Percentiles rank a stretch among this genome's conserved stretches.
Evolutionary conservation across 345 rosid genomes (phyloP).

Genomic region (Clarkia xantiana): DNA sequence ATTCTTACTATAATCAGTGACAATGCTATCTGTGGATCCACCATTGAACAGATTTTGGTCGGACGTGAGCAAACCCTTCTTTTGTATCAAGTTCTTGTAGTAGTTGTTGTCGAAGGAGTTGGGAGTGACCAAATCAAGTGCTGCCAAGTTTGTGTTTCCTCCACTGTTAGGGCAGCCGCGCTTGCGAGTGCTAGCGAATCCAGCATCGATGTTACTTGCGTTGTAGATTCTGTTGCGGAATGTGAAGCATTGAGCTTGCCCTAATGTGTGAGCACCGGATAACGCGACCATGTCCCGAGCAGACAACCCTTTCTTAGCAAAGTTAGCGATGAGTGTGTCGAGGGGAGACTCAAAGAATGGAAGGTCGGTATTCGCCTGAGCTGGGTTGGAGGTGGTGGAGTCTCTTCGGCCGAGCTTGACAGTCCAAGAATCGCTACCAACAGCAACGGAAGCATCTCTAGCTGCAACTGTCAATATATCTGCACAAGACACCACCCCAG

Average conservation of each 20-base stretch:
- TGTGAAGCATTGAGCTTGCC: constrained; percentile 50
- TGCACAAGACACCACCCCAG: constrained; percentile 52
- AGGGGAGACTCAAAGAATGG: constrained; percentile 28
- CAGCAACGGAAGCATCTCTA: constrained; percentile 33
- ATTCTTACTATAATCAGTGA: constrained; percentile 32
- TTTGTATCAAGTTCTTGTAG: constrained; percentile 43
- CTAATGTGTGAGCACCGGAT: constrained; percentile 67
- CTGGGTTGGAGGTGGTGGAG: constrained; percentile 19
- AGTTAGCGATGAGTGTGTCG: constrained; percentile 18
- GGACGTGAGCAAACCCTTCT: constrained; percentile 64
- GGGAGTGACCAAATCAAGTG: constrained; percentile 47
- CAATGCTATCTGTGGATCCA: constrained; percentile 56
- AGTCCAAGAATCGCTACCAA: constrained; percentile 33
- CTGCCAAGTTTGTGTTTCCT: constrained; percentile 51
- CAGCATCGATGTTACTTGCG: constrained; percentile 46
- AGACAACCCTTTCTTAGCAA: constrained; percentile 32
- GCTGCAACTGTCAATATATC: constrained; percentile 53
- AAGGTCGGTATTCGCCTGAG: constrained; percentile 21
- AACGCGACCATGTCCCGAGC: constrained; percentile 48
- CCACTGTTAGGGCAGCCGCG: constrained; percentile 39
- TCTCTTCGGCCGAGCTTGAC: constrained; percentile 32
- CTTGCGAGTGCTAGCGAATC: constrained; percentile 35
- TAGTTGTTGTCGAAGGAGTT: constrained; percentile 53
- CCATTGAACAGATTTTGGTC: constrained; percentile 65
- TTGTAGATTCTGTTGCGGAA: constrained; percentile 60